Conservation (phyloP, 139 green algal species). For the Chlorella sp. region DNA sequence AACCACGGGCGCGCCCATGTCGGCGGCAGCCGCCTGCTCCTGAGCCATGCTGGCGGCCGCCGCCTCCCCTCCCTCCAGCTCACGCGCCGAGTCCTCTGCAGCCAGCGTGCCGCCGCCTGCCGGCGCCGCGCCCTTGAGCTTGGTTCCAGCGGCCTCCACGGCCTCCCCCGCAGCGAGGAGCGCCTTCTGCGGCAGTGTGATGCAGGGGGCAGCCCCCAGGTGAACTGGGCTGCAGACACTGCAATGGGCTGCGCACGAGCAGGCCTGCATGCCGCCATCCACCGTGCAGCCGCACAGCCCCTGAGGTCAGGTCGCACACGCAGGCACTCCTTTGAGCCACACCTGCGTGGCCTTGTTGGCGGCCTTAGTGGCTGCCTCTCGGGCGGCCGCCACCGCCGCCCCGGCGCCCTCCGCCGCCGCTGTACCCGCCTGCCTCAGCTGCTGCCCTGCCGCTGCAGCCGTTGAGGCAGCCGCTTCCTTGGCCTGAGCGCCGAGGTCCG, state of each 20-base stretch:
- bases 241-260: too few relatives aligned
- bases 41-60: not conserved
- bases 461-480: not conserved
- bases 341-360: not conserved
- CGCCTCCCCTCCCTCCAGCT: not conserved
- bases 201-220: not conserved
- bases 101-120: too few relatives aligned
- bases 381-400: not conserved
- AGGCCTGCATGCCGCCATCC: not conserved
- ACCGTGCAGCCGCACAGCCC: not conserved
- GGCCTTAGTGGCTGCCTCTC: not conserved
- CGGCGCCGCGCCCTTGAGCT: not conserved
- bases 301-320: not conserved
- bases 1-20: not conserved
- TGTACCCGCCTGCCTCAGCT: not conserved
- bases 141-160: not conserved
- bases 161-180: not conserved
- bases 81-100: too few relatives aligned
- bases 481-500: not conserved
- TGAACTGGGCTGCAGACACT: not conserved
- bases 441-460: not conserved
- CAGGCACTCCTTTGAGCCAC: too few relatives aligned
- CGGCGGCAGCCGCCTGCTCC: not conserved
- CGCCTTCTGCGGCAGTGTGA: not conserved
- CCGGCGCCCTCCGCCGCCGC: not conserved